Base-by-base conservation (phyloP, 257 asterid genomes). In the Jaltomata sinuosa region DNA sequence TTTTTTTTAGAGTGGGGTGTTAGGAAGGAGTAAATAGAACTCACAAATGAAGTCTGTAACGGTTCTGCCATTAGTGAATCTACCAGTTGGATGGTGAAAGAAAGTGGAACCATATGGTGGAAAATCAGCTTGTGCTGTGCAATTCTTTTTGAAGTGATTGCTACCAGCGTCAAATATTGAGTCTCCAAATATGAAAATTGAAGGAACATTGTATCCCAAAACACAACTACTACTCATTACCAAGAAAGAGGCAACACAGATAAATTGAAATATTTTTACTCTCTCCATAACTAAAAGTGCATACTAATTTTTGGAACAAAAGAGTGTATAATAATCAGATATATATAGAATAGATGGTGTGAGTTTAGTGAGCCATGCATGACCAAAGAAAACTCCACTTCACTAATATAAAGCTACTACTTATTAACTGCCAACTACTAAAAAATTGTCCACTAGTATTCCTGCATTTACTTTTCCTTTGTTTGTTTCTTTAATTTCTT, bases 51-150 rank as follows among this genome's bases (percentile, higher is more conserved):
- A 93, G 81, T 94, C 97, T 1, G 94, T 86, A 38, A 92, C 94
- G 1, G 91, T 93, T 89, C 97, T 87, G 5, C 98, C 96, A 67
- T 94, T 89, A 38, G 94, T 92, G 89, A 94, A 94, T 83, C 97
- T 91, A 67, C 98, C 98, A 15, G 97, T 93, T 11, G 98, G 95
- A 84, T 31, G 93, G 84, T 85, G 92, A 84, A 94, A 94, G 91
- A 91, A 94, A 59, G 65, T 80, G 12, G 94, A 93, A 22, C 98
- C 98, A 84, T 94, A 93, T 4, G 98, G 97, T 2, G 97, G 91
- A 61, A 93, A 94, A 89, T 94, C 95, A 11, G 98, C 97, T 89
- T 94, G 98, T 11, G 90, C 91, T 2, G 84, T 54, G 81, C 93
- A 90, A n/a, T 88, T 91, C 4, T 14, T 85, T 81, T 87, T 92